These are phyloP conservation scores for Hibiscus mutabilis DNA, from an alignment of 345 rosid genomes.

Conservation along the genomic window DNA sequence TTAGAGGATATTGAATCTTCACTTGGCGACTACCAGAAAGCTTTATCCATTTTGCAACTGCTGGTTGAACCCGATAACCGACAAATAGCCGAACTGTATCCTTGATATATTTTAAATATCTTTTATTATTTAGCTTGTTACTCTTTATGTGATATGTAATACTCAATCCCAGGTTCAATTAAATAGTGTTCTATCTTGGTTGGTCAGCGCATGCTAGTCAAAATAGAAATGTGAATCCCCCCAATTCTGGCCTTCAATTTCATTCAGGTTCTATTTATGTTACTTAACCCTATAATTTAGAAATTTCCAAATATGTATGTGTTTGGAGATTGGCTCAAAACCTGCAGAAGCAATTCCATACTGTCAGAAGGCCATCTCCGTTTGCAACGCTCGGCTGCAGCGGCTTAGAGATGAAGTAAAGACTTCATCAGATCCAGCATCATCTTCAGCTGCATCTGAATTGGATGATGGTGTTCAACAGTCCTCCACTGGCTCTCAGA, in stretches of 20 bases:
- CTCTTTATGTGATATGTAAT: not conserved
- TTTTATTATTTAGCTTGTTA: not conserved
- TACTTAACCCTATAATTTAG: conserved; percentile 53
- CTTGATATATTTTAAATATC: conserved; percentile 23
- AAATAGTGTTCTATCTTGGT: not conserved
- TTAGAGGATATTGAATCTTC: conserved; percentile 96
- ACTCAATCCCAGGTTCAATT: not conserved
- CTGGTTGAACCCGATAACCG: conserved; percentile 91
- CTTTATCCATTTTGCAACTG: conserved; percentile 60
- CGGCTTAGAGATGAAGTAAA: conserved; percentile 60
- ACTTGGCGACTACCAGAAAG: conserved; percentile 73
- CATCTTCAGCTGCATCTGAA: conserved; percentile 45
- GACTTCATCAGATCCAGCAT: conserved; percentile 38
- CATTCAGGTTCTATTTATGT: not conserved
- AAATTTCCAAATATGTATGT: conserved; percentile 81
- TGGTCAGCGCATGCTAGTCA: not conserved
- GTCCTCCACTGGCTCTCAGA: conserved; percentile 43
- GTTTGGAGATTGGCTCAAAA: conserved; percentile 77
- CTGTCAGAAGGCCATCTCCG: conserved; percentile 69
- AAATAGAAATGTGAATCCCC: not conserved
- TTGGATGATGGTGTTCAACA: conserved; percentile 47
- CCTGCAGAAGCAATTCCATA: conserved; percentile 73
- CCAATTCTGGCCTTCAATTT: not conserved
- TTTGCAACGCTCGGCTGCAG: conserved; percentile 64
- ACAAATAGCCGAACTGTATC: conserved; percentile 89